A percentile compares a stretch with the other conserved stretches of the same genome.
These are phyloP conservation scores for Rutstroemia sp. DNA, from an alignment of 2,329 filamentous ascomycete species.

Conservation along the genomic window DNA sequence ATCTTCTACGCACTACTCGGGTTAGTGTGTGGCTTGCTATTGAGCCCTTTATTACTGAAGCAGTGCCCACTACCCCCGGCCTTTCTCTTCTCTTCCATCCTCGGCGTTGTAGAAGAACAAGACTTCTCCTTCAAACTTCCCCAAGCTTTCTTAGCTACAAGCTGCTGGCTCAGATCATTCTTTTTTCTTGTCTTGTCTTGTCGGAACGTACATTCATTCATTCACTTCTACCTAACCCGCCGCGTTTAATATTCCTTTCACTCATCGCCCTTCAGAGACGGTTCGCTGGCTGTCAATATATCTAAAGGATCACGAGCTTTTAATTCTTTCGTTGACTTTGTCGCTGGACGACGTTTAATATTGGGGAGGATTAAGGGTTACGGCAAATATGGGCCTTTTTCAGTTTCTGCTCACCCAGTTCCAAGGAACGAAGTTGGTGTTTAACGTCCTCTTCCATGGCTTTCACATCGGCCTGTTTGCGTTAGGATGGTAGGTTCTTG, in stretches of 20 bases:
- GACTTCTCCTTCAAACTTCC: conserved; percentile 36
- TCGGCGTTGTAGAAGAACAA: conserved; percentile 39
- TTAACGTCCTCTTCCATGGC: conserved; percentile 75
- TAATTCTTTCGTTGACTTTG: conserved; percentile 24
- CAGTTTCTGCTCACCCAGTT: conserved; percentile 53
- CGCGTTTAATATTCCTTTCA: conserved; percentile 22
- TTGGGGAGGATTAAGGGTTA: conserved; percentile 17
- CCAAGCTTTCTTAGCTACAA: background rate
- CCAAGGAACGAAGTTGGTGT: conserved; percentile 62
- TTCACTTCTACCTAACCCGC: conserved; percentile 27
- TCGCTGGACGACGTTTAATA: conserved; percentile 51
- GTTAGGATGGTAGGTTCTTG: conserved; percentile 65
- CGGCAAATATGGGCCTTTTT: conserved; percentile 21
- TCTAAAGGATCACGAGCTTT: background rate
- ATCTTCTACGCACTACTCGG: background rate
- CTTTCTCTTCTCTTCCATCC: conserved; percentile 29
- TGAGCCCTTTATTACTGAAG: conserved; percentile 20
- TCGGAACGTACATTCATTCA: conserved; percentile 23
- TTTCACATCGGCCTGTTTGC: conserved; percentile 74
- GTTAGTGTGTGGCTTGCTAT: background rate
- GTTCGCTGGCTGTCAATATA: background rate
- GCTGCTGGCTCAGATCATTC: conserved; percentile 54
- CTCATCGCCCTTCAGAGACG: background rate
- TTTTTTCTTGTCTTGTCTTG: conserved; percentile 32
- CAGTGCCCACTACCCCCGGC: conserved; percentile 27